Evolutionary conservation across 1,284 basidiomycete genomes (phyloP), one percentile per base, ranked within the genome.

Genomic region (Wolfiporia cocos): DNA sequence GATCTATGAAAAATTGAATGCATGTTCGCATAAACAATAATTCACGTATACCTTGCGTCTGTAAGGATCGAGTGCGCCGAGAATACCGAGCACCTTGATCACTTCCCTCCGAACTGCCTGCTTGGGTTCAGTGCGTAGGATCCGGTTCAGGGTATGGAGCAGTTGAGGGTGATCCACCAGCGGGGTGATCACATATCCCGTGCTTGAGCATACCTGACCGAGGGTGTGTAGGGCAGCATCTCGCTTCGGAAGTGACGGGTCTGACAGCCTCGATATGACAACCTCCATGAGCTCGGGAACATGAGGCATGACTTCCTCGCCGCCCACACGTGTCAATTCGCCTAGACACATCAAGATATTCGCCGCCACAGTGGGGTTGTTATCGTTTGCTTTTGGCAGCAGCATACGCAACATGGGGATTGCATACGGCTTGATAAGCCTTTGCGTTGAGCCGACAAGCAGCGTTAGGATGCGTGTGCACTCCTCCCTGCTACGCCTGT

Each of bases 1-100:
- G 35, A 69, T 76, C 86, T 86, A 46, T 28, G 39, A 37, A 32
- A 21, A 35, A 12, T 31, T 14, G 23, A 34, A n/a, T 6, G 15
- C 30, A 17, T 22, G 24, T 15, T 5, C 12, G 12, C 20, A 20
- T 4, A 23, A 4, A 34, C 23, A 3, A 17, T n/a, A 42, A 14
- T 22, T 33, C 35, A 15, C 12, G 48, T 64, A 37, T 57, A 90
- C 89, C 75, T 92, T 94, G 56, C 95, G 86, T 55, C 88, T 76
- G 65, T 98, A 99, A 0, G 96, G 96, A 64, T 99, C 96, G 23
- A 99, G 69, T n/a, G 96, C 96, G 46, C 96, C 96, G 3, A 99
- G 73, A 46, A 97, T 93, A 49, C 96, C 96, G 55, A 99, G 77
- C 3, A 97, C 95, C 52, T 94, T 87, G 48, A 99, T 67, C 60